phyloP scores from a whole-genome alignment of 2,329 filamentous ascomycete species.

The Chrysosporium keratinophilum region DNA sequence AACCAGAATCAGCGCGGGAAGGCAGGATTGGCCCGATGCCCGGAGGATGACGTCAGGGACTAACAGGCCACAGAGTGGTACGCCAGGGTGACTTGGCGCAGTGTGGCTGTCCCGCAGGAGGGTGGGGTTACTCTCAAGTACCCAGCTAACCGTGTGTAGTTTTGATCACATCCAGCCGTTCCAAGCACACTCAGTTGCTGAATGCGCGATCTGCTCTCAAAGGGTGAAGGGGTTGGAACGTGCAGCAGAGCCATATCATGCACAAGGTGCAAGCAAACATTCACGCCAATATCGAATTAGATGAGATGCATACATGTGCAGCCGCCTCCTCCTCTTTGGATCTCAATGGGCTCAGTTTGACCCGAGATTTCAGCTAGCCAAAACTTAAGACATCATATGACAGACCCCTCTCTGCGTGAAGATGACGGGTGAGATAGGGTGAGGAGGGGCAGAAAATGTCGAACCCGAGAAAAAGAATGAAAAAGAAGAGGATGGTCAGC shows the following conservation, averaged over 20 bases:
- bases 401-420: neutral
- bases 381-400: constrained; percentile 10
- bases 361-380: constrained; percentile 5
- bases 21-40: neutral
- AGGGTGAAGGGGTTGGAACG: too few relatives aligned
- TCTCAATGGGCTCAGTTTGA: neutral
- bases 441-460: neutral
- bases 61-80: neutral
- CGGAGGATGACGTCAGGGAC: constrained; percentile 10
- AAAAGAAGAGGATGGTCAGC: neutral
- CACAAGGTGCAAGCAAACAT: too few relatives aligned
- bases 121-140: constrained; percentile 3
- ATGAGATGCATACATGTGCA: neutral
- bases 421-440: neutral
- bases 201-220: too few relatives aligned
- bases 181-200: neutral
- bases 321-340: neutral
- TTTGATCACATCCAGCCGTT: constrained; percentile 3
- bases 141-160: constrained; percentile 1
- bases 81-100: neutral
- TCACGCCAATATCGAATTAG: neutral
- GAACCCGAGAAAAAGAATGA: neutral
- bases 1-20: neutral
- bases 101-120: neutral
- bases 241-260: too few relatives aligned